Percentiles rank a stretch among this genome's conserved stretches.
Evolutionary conservation across 176 grass and related monocot genomes (phyloP).

Genomic region (Dendrocalamus sinicus): DNA sequence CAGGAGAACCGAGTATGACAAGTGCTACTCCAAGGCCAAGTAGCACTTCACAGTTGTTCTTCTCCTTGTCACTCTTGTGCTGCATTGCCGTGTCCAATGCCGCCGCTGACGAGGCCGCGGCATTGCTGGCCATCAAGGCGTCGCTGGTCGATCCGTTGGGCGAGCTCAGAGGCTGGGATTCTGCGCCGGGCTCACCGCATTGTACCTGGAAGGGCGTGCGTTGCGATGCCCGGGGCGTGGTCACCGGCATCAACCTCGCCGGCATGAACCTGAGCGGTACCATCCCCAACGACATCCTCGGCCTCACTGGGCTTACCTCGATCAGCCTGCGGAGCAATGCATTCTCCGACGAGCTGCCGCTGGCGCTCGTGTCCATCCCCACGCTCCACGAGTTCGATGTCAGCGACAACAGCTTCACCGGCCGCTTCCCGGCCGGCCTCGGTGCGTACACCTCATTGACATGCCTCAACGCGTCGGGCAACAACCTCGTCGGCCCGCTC

Average conservation of each 20-base stretch:
- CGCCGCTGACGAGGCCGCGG: conserved; percentile 47
- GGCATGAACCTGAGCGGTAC: conserved; percentile 78
- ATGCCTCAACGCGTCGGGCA: conserved; percentile 81
- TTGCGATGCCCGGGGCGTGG: conserved; percentile 63
- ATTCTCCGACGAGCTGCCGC: conserved; percentile 61
- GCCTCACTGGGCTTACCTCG: conserved; percentile 61
- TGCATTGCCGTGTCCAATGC: conserved; percentile 54
- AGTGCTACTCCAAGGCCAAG: conserved; percentile 51
- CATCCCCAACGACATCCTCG: conserved; percentile 59
- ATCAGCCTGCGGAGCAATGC: conserved; percentile 77
- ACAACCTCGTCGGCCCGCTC: conserved; percentile 85
- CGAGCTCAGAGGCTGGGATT: conserved; percentile 60
- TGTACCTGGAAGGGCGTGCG: conserved; percentile 80
- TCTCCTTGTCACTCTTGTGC: conserved; percentile 52
- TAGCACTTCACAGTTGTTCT: conserved; percentile 49
- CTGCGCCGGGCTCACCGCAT: conserved; percentile 32
- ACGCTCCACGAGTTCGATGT: conserved; percentile 67
- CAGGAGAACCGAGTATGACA: conserved; percentile 59
- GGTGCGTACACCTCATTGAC: conserved; percentile 52
- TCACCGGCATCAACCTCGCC: conserved; percentile 75
- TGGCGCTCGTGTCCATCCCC: conserved; percentile 51
- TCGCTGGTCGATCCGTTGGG: conserved; percentile 66
- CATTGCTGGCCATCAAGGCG: conserved; percentile 70
- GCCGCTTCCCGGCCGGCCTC: conserved; percentile 71
- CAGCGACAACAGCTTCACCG: conserved; percentile 88